Base-by-base conservation (phyloP, 169 alveolate species). In the Amoebophrya sp. region DNA sequence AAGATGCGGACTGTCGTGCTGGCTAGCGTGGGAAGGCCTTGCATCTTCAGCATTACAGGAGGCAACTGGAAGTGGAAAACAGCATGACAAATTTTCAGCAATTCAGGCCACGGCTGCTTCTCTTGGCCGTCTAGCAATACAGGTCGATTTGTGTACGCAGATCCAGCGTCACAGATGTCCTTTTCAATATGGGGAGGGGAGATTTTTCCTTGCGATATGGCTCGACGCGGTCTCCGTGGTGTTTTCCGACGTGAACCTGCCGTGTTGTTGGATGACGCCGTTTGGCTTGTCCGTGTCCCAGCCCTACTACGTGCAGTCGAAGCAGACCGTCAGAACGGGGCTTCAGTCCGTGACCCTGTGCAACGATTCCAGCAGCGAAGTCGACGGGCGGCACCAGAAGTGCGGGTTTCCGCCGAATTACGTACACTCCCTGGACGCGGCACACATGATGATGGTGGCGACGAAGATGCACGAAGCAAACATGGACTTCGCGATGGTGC, bases 381-480 rank as follows among this genome's bases (percentile, higher is more conserved):
- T 94, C 18, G 95, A 96, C 92, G 96, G 96, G 92, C 92, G 96
- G 39, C 97, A 98, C 92, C 98, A 98, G 95, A 95, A 97, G 90
- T 94, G 98, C 89, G 99, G 99, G 0, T 98, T 98, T 94, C 99
- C 99, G 47, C 99, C 99, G 23, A 98, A 98, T 92, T 98, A 95
- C 94, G 97, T 98, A 38, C 99, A 98, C 93, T 96, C 99, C 1
- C 95, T 98, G 38, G 99, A 98, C 94, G 98, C 99, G 7, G 96
- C 99, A 38, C 99, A 98, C 94, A 94, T 98, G 94, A 97, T 98
- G 99, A 95, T 97, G 90, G 97, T 99, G 29, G 99, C 99, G 0
- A 92, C 95, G 92, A 96, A 95, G 92, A 95, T 98, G 95, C 66
- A 47, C 77, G 94, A 94, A 77, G 89, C 91, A 53, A 77, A 32